A percentile compares a stretch with the other conserved stretches of the same genome.
phyloP scores from a whole-genome alignment of 495 filamentous ascomycete genomes.

The Penicillium macrosclerotiorum region DNA sequence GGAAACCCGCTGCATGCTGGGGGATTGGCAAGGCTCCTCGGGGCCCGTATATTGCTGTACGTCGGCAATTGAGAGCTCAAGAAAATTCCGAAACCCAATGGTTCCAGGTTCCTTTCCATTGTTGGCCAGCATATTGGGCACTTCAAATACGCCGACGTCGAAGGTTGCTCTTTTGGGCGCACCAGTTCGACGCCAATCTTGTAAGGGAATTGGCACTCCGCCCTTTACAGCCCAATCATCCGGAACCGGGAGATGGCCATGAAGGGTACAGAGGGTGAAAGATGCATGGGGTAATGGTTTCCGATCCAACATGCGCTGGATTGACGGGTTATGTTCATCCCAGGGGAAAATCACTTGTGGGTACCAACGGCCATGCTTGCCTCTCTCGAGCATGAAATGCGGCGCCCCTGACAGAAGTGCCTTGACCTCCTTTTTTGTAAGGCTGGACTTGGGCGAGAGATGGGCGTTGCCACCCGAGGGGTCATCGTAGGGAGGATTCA shows the following conservation, averaged over 20 bases:
- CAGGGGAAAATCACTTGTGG: constrained; percentile 69
- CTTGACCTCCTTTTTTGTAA: constrained; percentile 61
- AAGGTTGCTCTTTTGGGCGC: constrained; percentile 50
- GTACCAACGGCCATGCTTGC: constrained; percentile 54
- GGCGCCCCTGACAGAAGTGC: constrained; percentile 75
- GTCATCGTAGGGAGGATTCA: neutral
- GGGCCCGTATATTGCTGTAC: constrained; percentile 43
- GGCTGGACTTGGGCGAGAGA: constrained; percentile 2
- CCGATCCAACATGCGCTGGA: constrained; percentile 63
- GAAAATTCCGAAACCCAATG: constrained; percentile 69
- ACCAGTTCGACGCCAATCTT: constrained; percentile 25
- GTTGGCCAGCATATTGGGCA: constrained; percentile 74
- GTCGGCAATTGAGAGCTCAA: constrained; percentile 68
- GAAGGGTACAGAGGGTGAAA: constrained; percentile 46
- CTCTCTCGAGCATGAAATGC: constrained; percentile 58
- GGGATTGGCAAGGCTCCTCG: constrained; percentile 24
- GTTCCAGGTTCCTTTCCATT: constrained; percentile 69
- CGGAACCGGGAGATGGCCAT: constrained; percentile 43
- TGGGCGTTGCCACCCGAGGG: neutral
- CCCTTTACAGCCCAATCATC: constrained; percentile 37
- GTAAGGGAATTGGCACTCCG: constrained; percentile 25
- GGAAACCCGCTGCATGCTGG: constrained; percentile 32
- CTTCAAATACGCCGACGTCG: constrained; percentile 56
- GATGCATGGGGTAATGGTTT: constrained; percentile 43
- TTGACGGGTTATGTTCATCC: constrained; percentile 57